Conservation (phyloP, 1,284 basidiomycete species). For the Sporisorium iseilematis-ciliati region DNA sequence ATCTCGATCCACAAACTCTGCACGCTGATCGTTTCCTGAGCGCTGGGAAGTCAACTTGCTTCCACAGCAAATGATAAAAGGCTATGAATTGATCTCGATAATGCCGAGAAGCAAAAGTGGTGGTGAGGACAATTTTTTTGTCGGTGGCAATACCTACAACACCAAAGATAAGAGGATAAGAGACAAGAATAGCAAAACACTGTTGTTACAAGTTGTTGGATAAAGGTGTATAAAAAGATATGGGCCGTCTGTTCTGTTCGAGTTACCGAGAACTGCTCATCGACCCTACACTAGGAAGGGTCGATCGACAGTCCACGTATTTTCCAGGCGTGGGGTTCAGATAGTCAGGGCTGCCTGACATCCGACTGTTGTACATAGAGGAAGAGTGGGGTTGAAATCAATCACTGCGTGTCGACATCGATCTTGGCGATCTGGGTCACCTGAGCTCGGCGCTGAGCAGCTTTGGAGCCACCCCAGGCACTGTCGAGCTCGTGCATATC, state of each 20-base stretch:
- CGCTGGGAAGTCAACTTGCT: background rate
- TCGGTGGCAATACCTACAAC: slow-evolving; percentile 15
- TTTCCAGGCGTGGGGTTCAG: slow-evolving; percentile 7
- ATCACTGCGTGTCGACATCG: slow-evolving; percentile 18
- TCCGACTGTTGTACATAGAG: slow-evolving; percentile 30
- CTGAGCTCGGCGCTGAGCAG: slow-evolving; percentile 28
- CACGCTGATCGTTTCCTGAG: background rate
- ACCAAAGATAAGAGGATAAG: slow-evolving; percentile 1
- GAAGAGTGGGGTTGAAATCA: background rate
- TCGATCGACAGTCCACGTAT: background rate
- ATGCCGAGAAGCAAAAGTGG: slow-evolving; percentile 12
- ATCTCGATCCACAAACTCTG: background rate
- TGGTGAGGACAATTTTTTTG: slow-evolving; percentile 2
- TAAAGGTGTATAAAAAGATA: slow-evolving; percentile 3
- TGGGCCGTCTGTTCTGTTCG: slow-evolving; percentile 7
- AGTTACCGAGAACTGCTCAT: background rate
- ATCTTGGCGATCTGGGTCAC: slow-evolving; percentile 14
- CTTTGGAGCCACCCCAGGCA: slow-evolving; percentile 41
- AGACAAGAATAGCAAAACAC: slow-evolving; percentile 18
- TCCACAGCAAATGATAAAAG: slow-evolving; percentile 3
- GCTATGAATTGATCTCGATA: slow-evolving; percentile 7
- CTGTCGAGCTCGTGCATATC: slow-evolving; percentile 49
- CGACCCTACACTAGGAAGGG: background rate
- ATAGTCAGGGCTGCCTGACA: slow-evolving; percentile 34
- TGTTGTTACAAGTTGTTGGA: slow-evolving; percentile 30